These are phyloP conservation scores for Zymoseptoria crescenta DNA, from an alignment of 2,329 filamentous ascomycete species.

Conservation along the genomic window DNA sequence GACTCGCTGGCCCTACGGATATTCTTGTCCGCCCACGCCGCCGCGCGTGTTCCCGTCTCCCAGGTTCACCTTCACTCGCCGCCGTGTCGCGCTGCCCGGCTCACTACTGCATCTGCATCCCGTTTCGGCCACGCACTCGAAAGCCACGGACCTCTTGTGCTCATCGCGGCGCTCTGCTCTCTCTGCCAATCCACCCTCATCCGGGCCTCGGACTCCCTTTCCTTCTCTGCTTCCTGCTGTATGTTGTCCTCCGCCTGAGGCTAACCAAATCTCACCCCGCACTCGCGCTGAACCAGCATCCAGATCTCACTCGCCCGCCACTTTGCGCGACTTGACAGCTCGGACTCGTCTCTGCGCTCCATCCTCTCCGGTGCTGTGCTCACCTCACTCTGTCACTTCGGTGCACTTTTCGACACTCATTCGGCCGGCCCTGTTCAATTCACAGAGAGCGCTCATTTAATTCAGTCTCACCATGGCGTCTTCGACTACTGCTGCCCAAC, in stretches of 20 bases:
- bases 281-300: neutral
- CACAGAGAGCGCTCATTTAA: neutral
- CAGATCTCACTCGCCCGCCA: neutral
- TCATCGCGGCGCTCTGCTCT: neutral
- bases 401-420: neutral
- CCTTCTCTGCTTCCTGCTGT: neutral
- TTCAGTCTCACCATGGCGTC: conserved; percentile 20
- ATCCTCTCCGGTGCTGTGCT: neutral
- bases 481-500: conserved; percentile 10
- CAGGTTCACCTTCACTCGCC: neutral
- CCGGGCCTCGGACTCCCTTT: neutral
- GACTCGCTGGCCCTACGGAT: neutral
- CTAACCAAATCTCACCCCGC: neutral
- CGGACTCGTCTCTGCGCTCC: neutral
- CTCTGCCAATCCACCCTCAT: neutral
- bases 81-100: neutral
- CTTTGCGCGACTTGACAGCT: neutral
- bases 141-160: neutral
- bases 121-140: neutral
- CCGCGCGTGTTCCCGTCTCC: neutral
- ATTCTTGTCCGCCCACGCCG: neutral
- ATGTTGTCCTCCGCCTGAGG: neutral
- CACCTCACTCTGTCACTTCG: neutral
- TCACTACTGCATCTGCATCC: neutral
- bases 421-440: neutral